Base-by-base conservation (phyloP, 176 grass and related monocot genomes). In the Tillandsia leiboldiana region DNA sequence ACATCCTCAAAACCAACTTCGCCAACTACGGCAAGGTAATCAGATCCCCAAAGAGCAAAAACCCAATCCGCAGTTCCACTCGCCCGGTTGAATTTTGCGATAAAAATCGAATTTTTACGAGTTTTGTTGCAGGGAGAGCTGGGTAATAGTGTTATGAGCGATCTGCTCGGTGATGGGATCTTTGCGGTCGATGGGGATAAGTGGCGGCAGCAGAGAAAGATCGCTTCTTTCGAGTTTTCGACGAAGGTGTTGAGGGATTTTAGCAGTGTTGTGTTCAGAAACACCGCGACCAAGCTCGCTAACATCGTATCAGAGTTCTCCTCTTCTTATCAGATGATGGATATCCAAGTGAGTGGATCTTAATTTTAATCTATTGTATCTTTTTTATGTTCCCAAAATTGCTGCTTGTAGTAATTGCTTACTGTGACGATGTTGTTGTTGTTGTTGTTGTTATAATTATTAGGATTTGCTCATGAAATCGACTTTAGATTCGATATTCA, bases 1-100 rank as follows among this genome's bases (percentile, higher is more conserved):
- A 91, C 81, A 79, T 96, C 69, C 91, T 96, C 65, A 88, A 76
- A 79, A 88, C 91, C 82, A 96, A 96, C 69, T 96, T 91, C 62
- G 12, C 49, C 26, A 96, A 96, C 79, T 96, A 88, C 58, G 87
- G 87, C 69, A 96, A 96, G 80, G 82, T 79, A 48, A 63, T 0
- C 48, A 50, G 2, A 18, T 51, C 48, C 48, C 2, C 18, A 63
- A 73, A 22, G 57, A 1, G 14, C 29, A 33, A 33, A 7, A 42
- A 42, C 33, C 3, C 33, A 42, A 42, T 42, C 7, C 33, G 5
- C 3, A 42, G 50, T 7, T 51, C 47, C 42, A 26, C 27, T 79
- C n/a, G 9, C 10, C 9, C 50, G 15, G 50, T 42, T 12, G 47
- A 12, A 10, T 10, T 62, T 49, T 51, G 11, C 52, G 11, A 49